These are phyloP conservation scores for Rhizophora apiculata DNA, from an alignment of 345 rosid species.

Conservation along the genomic window DNA sequence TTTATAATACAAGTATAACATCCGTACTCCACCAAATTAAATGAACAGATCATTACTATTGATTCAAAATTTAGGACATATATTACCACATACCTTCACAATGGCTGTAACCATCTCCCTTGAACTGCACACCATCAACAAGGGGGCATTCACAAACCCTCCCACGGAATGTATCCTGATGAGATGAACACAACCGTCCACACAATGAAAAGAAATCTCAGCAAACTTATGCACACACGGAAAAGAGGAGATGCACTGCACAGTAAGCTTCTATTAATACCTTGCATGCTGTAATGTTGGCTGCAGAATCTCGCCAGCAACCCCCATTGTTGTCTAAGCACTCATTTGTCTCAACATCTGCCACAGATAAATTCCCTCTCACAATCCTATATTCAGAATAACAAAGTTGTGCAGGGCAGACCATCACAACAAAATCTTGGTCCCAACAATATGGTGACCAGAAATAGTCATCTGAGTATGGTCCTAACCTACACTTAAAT, in stretches of 20 bases:
- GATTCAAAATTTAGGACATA: not conserved
- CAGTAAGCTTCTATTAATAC: conserved; percentile 32
- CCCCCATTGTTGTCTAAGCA: conserved; percentile 93
- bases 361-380: conserved; percentile 14
- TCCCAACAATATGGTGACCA: conserved; percentile 2
- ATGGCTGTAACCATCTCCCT: conserved; percentile 90
- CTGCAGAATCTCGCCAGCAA: conserved; percentile 82
- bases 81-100: conserved; percentile 69
- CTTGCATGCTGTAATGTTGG: conserved; percentile 95
- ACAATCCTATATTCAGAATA: conserved; percentile 14
- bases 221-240: not conserved
- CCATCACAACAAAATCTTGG: not conserved
- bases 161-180: conserved; percentile 96
- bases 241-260: not conserved
- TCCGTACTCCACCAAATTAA: not conserved
- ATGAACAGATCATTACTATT: not conserved
- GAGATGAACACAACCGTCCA: not conserved
- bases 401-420: not conserved
- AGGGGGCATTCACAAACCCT: conserved; percentile 87
- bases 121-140: conserved; percentile 91
- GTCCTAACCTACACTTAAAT: not conserved
- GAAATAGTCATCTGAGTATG: not conserved
- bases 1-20: not conserved
- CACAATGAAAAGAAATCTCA: conserved; percentile 1
- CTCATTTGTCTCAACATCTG: conserved; percentile 95